A percentile compares a stretch with the other conserved stretches of the same genome.
These are phyloP conservation scores for barley (Hordeum vulgare) DNA, from an alignment of 176 grass and related monocot genomes.

Conservation along the genomic window DNA sequence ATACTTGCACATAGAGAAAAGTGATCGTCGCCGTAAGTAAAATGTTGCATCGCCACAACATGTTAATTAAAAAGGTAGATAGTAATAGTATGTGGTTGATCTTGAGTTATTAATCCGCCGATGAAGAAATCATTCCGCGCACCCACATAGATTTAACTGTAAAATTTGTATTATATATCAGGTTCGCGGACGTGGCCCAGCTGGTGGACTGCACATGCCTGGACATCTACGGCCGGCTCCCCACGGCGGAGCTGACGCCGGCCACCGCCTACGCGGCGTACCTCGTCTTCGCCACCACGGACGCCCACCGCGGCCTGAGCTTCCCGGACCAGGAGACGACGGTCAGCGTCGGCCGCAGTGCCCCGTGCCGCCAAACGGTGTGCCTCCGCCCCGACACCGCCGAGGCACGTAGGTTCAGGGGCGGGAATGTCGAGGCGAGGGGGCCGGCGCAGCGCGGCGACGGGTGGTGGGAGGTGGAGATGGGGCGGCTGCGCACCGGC, in stretches of 20 bases:
- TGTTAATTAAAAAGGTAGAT: too few species aligned
- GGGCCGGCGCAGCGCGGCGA: background rate
- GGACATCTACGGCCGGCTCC: conserved; percentile 20
- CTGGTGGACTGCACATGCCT: conserved; percentile 19
- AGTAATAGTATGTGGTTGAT: too few species aligned
- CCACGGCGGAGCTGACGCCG: background rate
- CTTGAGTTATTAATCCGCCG: too few species aligned
- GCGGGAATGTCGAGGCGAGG: background rate
- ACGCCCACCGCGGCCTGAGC: conserved; percentile 10
- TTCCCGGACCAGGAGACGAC: conserved; percentile 32
- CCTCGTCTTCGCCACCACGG: conserved; percentile 15
- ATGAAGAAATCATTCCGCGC: too few species aligned
- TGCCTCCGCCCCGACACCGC: conserved; percentile 4
- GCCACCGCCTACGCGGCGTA: conserved; percentile 21
- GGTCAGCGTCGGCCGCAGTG: background rate
- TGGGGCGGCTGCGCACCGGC: background rate
- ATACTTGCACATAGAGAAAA: too few species aligned
- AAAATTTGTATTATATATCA: background rate
- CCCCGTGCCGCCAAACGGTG: background rate
- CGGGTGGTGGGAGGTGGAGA: conserved; percentile 43
- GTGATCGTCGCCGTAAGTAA: too few species aligned
- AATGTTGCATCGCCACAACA: too few species aligned
- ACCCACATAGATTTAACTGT: background rate
- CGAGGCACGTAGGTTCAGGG: background rate
- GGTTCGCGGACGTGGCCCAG: conserved; percentile 36